phyloP scores from a whole-genome alignment of 2,329 filamentous ascomycete species.

The Paraphaeosphaeria minitans region DNA sequence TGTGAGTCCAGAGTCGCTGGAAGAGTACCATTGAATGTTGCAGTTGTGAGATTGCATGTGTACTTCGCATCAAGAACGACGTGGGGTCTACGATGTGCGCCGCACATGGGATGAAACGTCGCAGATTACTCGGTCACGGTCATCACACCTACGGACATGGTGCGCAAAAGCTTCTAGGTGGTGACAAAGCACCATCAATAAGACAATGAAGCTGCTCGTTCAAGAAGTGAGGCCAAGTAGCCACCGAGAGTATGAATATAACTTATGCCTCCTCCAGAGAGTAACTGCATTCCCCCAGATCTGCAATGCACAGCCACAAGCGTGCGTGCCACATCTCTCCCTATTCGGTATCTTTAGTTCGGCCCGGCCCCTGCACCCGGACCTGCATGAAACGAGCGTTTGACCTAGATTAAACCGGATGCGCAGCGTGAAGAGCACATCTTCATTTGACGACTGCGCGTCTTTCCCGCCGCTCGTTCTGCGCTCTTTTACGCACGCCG shows the following conservation, averaged over 20 bases:
- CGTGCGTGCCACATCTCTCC: not conserved
- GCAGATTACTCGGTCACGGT: not conserved
- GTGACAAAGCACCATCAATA: not conserved
- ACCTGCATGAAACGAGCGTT: slow-evolving; percentile 8
- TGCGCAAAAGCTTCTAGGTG: not conserved
- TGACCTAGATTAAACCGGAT: slow-evolving; percentile 4
- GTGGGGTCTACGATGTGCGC: not conserved
- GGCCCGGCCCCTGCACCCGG: too few relatives aligned
- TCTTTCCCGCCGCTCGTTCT: not conserved
- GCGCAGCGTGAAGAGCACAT: not conserved
- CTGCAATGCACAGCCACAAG: slow-evolving; percentile 8
- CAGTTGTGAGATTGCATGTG: too few relatives aligned
- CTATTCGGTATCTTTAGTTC: not conserved
- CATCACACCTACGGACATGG: not conserved
- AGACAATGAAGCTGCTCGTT: not conserved
- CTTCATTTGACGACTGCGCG: slow-evolving; percentile 2
- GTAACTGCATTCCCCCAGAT: slow-evolving; percentile 1
- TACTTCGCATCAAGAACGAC: not conserved
- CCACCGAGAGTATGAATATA: not conserved
- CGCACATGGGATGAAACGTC: not conserved
- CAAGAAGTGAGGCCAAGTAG: not conserved
- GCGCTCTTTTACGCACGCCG: not conserved
- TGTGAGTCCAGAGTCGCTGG: not conserved
- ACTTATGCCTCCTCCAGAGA: not conserved
- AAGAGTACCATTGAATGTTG: not conserved